A percentile compares a stretch with the other conserved stretches of the same genome.
Evolutionary conservation across 768 basidiomycete genomes (phyloP).

Genomic region (Phanerodontia chrysosporium): DNA sequence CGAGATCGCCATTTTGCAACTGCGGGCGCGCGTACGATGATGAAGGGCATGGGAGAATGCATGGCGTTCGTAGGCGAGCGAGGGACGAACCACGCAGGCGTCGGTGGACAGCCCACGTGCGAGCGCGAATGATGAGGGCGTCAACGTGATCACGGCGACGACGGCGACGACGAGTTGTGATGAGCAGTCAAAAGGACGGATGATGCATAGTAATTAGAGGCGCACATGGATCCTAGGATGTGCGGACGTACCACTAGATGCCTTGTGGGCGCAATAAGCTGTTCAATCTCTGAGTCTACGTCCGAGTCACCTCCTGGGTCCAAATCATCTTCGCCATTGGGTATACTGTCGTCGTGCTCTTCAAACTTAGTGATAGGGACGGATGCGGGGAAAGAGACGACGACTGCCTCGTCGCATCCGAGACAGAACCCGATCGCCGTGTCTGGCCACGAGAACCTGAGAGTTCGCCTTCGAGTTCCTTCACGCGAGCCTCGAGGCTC

Average conservation of each 20-base stretch:
- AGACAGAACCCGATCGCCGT: constrained; percentile 9
- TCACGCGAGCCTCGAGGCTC: constrained; percentile 22
- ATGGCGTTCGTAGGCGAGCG: background rate
- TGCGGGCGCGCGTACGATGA: background rate
- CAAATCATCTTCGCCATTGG: constrained; percentile 9
- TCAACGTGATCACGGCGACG: no score
- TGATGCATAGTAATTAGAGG: background rate
- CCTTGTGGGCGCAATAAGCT: constrained; percentile 19
- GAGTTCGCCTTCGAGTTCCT: constrained; percentile 24
- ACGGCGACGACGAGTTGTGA: background rate
- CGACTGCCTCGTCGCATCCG: constrained; percentile 5
- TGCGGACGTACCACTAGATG: constrained; percentile 17
- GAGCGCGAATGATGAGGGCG: no score
- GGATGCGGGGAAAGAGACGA: constrained; percentile 12
- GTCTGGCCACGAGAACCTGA: constrained; percentile 10
- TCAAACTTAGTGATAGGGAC: constrained; percentile 10
- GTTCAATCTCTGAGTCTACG: constrained; percentile 24
- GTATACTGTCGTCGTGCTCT: constrained; percentile 1
- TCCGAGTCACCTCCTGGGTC: constrained; percentile 14
- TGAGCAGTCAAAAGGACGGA: background rate
- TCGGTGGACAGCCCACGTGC: no score
- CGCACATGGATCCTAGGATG: constrained; percentile 1
- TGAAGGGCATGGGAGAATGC: background rate
- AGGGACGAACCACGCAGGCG: background rate
- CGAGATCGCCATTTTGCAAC: constrained; percentile 24